Evolutionary conservation across 192 early-diverging fungal species (phyloP).

Genomic region (Dissophora ornata): DNA sequence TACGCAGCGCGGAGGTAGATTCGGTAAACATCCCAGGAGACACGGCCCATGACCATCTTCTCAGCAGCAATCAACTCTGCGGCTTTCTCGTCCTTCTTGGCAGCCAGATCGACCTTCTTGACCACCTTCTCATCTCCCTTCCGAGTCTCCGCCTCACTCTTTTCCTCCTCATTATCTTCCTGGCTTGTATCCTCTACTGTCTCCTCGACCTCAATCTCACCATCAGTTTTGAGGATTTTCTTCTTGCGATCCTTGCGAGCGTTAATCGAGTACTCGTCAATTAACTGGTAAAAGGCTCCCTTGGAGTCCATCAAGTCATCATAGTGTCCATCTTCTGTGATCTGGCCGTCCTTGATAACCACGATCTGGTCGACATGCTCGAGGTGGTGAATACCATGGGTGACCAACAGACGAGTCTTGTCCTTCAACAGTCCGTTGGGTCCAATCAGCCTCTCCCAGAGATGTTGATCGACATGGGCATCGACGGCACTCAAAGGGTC

Average conservation of each 20-base stretch:
- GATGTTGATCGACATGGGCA: conserved; percentile 66
- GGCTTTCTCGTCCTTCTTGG: conserved; percentile 15
- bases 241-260: conserved; percentile 45
- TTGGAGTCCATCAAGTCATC: conserved; percentile 62
- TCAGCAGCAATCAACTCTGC: conserved; percentile 60
- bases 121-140: background rate
- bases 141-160: background rate
- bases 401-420: conserved; percentile 85
- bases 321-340: conserved; percentile 71
- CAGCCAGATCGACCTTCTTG: conserved; percentile 2
- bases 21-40: background rate
- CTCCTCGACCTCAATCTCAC: no score
- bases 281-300: conserved; percentile 66
- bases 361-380: conserved; percentile 76
- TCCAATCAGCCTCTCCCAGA: conserved; percentile 79
- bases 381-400: conserved; percentile 81
- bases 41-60: conserved; percentile 22
- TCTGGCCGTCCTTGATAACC: conserved; percentile 70
- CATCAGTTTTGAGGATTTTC: background rate
- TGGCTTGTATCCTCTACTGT: background rate
- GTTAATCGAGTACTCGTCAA: conserved; percentile 62
- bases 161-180: no score
- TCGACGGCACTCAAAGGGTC: conserved; percentile 91
- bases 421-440: conserved; percentile 67
- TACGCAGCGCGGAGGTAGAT: conserved; percentile 71